phyloP scores from a whole-genome alignment of 331 rosid genomes.

The Pyracantha coccinea region DNA sequence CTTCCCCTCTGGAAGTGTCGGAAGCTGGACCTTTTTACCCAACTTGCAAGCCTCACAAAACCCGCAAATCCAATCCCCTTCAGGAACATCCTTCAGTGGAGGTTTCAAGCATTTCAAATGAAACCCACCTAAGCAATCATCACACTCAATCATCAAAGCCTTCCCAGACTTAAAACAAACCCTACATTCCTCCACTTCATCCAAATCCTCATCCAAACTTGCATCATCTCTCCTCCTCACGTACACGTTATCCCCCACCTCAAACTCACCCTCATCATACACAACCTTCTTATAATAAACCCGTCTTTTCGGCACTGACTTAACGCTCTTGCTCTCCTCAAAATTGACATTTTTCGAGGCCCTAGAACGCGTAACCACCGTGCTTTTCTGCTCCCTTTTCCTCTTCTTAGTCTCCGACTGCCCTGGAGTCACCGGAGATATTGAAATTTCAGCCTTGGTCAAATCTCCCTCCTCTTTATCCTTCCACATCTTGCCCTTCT shows the following conservation, averaged over 20 bases:
- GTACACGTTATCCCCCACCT: slow-evolving; percentile 61
- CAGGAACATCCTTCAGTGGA: slow-evolving; percentile 66
- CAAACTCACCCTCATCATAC: slow-evolving; percentile 85
- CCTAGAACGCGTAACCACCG: slow-evolving; percentile 34
- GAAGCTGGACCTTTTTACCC: slow-evolving; percentile 48
- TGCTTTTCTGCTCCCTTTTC: slow-evolving; percentile 28
- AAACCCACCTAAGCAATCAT: slow-evolving; percentile 78
- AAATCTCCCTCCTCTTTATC: slow-evolving; percentile 13
- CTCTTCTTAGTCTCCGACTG: slow-evolving; percentile 52
- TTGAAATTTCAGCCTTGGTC: slow-evolving; percentile 3
- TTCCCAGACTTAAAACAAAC: slow-evolving; percentile 53
- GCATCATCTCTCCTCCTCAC: slow-evolving; percentile 77
- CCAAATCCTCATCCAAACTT: slow-evolving; percentile 55
- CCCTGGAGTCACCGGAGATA: slow-evolving; percentile 46
- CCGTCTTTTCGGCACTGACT: slow-evolving; percentile 21
- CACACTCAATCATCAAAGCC: slow-evolving; percentile 81
- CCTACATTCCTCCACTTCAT: slow-evolving; percentile 67
- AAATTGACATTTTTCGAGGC: slow-evolving; percentile 20
- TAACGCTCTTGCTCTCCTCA: slow-evolving; percentile 10
- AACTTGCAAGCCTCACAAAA: slow-evolving; percentile 62
- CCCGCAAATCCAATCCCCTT: slow-evolving; percentile 78
- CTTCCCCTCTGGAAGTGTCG: slow-evolving; percentile 59
- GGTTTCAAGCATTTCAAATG: slow-evolving; percentile 86
- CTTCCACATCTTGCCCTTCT: slow-evolving; percentile 1
- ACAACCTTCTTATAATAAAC: slow-evolving; percentile 61